Evolutionary conservation across 2,329 filamentous ascomycete genomes (phyloP), one percentile per base, ranked within the genome.

Genomic region (Arachnomyces sp.): DNA sequence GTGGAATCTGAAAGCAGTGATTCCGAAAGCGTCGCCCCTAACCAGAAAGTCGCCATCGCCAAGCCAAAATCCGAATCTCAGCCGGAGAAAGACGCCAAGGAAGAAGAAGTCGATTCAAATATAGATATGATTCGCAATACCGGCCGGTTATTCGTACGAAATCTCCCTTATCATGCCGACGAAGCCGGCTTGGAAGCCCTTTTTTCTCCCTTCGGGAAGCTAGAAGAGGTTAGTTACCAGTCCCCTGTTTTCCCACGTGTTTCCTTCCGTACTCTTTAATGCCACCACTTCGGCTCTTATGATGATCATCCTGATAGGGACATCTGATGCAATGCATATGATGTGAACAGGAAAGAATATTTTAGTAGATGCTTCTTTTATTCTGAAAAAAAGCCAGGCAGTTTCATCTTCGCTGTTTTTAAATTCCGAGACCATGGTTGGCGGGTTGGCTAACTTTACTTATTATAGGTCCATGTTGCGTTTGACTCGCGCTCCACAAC

Each of bases 241-340:
- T 50, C 40, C 45, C 48, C n/a, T n/a, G n/a, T n/a, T 49, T 43
- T 41, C 29, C 43, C 31, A 29, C 31, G 29, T 43, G 30, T 30
- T 36, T 17, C 33, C 35, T 7, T 40, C 30, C 28, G 12, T 18
- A 53, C 50, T 45, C 32, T 38, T 11, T 8, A 25, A 39, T 29
- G 31, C 16, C 43, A 36, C 29, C 38, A 31, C 12, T 38, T 34
- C 39, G 16, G 41, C 46, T 42, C 46, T 43, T 65, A 76, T 90
- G 92, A 96, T 96, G 90, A 96, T 86, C 71, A 78, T 77, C 84
- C 84, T 79, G 92, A 96, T 96, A 96, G 92, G 92, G 92, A 96
- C 92, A 96, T 80, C 90, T 88, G 84, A 95, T 90, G 84, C 84
- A 73, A 65, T 69, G 86, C 84, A 87, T 73, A 72, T 96, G 89